Evolutionary conservation across 495 filamentous ascomycete genomes (phyloP).

Genomic region (Aspergillus campestris): DNA sequence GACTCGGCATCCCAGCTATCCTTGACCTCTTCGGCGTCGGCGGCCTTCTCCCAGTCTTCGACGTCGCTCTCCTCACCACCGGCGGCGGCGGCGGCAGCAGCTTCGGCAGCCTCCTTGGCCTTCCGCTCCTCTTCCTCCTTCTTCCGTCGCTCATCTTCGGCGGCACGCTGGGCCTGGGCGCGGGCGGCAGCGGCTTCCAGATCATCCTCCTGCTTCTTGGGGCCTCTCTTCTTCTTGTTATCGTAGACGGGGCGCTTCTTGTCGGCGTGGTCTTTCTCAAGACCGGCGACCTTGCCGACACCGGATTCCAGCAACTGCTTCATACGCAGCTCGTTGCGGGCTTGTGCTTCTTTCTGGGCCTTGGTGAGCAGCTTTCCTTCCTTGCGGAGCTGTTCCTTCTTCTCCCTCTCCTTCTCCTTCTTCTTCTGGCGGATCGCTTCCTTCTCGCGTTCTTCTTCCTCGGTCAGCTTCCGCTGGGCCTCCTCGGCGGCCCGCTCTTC

Average conservation of each 20-base stretch:
- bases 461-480: constrained; percentile 57
- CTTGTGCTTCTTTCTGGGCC: constrained; percentile 82
- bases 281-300: constrained; percentile 64
- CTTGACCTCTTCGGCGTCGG: constrained; percentile 72
- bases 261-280: constrained; percentile 52
- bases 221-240: constrained; percentile 66
- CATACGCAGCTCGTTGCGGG: constrained; percentile 72
- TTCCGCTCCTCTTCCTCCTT: constrained; percentile 57
- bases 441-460: constrained; percentile 65
- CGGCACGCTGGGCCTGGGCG: constrained; percentile 52
- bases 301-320: constrained; percentile 92
- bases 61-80: constrained; percentile 51
- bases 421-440: constrained; percentile 69
- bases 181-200: constrained; percentile 54
- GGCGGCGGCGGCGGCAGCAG: constrained; percentile 47
- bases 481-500: constrained; percentile 68
- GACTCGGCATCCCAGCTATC: constrained; percentile 91
- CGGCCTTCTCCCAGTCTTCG: constrained; percentile 87
- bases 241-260: constrained; percentile 72
- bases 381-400: constrained; percentile 88
- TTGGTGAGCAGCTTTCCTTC: constrained; percentile 94
- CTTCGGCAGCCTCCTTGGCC: constrained; percentile 54
- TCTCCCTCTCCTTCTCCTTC: constrained; percentile 95
- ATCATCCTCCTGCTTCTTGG: constrained; percentile 65
- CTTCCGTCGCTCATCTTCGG: constrained; percentile 61